phyloP scores from a whole-genome alignment of 2,329 filamentous ascomycete genomes.

The Orbilia quercus region DNA sequence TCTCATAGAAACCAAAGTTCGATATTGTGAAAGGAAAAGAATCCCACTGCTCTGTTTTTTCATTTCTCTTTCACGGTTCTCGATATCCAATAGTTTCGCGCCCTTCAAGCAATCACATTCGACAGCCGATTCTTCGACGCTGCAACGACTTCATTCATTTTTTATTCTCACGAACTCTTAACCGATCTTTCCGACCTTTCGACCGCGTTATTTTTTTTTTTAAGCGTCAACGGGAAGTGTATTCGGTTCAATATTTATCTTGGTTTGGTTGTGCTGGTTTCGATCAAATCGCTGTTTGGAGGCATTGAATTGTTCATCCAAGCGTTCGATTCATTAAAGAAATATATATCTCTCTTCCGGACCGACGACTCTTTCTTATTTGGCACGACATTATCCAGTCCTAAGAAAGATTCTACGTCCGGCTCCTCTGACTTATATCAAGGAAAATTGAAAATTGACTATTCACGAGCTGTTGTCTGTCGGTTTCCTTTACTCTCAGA shows the following conservation, averaged over 20 bases:
- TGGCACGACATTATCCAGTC: constrained; percentile 6
- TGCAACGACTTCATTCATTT: constrained; percentile 50
- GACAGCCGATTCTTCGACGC: constrained; percentile 46
- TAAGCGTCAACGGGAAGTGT: constrained; percentile 31
- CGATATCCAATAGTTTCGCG: constrained; percentile 33
- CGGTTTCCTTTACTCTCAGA: constrained; percentile 27
- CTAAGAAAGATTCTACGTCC: not conserved
- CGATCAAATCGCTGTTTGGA: constrained; percentile 57
- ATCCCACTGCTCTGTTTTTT: not conserved
- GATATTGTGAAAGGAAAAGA: not conserved
- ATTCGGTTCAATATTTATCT: constrained; percentile 34
- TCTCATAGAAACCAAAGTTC: constrained; percentile 11
- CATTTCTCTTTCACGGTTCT: constrained; percentile 1
- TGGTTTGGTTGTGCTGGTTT: constrained; percentile 56
- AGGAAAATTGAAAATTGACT: constrained; percentile 39
- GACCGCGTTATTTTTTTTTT: constrained; percentile 21
- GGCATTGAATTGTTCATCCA: constrained; percentile 57
- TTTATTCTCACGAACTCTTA: constrained; percentile 43
- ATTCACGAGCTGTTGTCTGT: constrained; percentile 33
- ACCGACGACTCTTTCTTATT: constrained; percentile 13
- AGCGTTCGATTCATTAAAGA: constrained; percentile 54
- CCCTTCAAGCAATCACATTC: constrained; percentile 14
- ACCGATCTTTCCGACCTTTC: constrained; percentile 32
- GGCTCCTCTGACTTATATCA: constrained; percentile 31
- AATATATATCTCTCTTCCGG: constrained; percentile 17